Evolutionary conservation across 2,329 filamentous ascomycete species (phyloP), one percentile per base, ranked within the genome.

Genomic region (Stachybotrys echinatus): DNA sequence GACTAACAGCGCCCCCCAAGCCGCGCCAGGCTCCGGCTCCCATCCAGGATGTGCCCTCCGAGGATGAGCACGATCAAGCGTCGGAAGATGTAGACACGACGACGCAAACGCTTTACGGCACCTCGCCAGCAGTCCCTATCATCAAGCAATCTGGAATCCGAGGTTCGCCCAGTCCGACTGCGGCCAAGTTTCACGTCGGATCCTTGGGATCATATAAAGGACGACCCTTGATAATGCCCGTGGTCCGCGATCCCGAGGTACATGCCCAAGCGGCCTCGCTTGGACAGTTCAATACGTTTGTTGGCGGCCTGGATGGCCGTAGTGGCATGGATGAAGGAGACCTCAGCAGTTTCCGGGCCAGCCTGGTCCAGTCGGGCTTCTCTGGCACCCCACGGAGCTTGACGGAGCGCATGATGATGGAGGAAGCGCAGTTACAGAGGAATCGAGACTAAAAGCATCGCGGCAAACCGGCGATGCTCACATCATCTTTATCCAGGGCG

Each of bases 171-270:
- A 61, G 63, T n/a, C 61, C 66, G 12, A 61, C 67, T 3, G 56
- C 56, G 5, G 56, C 67, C 45, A 67, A 64, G 43, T 67, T 67
- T 48, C 61, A 68, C 42, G 61, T 67, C 20, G 69, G 70, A 18
- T 75, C 74, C 6, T 61, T 77, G 14, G 77, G 77, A 3, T 81
- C 77, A n/a, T 80, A 79, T 56, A 78, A 74, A 57, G 78, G 78
- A 42, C 71, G 71, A 19, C 71, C 77, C 14, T 74, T 83, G 45
- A 68, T 72, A 34, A 77, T 81, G 66, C 72, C 75, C 2, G 68
- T 81, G 14, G 71, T 82, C 43, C 71, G 70, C 45, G 71, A 76
- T 45, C 69, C 74, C 8, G 71, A 76, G 20, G 48, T 81, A 1
- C 72, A 77, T 50, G 74, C 72, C 21, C 67, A 70, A 55, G 76